Evolutionary conservation across 2,329 filamentous ascomycete genomes (phyloP).

Genomic region (Dothistroma septosporum): DNA sequence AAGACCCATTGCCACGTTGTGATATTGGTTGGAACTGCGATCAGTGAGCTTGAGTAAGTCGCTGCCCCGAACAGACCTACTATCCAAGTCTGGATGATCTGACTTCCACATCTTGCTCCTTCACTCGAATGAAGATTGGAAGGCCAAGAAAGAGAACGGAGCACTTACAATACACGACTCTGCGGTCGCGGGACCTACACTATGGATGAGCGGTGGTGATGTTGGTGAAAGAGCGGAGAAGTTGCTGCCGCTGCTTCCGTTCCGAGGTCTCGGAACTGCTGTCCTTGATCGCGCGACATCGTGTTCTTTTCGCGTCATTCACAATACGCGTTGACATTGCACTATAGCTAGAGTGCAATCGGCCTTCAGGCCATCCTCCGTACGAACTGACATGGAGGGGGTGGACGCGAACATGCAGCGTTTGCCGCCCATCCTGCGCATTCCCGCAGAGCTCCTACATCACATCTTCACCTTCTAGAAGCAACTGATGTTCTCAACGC

Average conservation of each 20-base stretch:
- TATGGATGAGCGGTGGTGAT: background rate
- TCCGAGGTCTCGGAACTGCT: no score
- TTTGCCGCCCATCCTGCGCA: background rate
- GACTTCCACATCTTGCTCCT: conserved; percentile 31
- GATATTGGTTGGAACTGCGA: conserved; percentile 49
- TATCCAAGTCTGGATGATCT: conserved; percentile 41
- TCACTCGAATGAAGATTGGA: no score
- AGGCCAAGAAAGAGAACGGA: background rate
- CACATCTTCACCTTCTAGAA: background rate
- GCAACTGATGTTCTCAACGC: background rate
- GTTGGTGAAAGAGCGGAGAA: background rate
- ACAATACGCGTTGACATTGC: no score
- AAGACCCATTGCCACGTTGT: conserved; percentile 61
- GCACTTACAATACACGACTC: background rate
- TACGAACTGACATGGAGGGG: no score
- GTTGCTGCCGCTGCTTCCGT: background rate
- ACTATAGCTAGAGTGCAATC: no score
- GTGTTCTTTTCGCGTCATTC: no score
- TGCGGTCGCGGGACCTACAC: background rate
- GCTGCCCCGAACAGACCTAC: conserved; percentile 27
- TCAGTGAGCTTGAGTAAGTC: background rate
- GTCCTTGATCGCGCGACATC: no score
- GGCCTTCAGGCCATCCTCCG: no score
- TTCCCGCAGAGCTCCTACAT: background rate
- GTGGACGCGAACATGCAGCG: no score